Evolutionary conservation across 2,329 filamentous ascomycete genomes (phyloP).

Genomic region (Penicillium crustosum): DNA sequence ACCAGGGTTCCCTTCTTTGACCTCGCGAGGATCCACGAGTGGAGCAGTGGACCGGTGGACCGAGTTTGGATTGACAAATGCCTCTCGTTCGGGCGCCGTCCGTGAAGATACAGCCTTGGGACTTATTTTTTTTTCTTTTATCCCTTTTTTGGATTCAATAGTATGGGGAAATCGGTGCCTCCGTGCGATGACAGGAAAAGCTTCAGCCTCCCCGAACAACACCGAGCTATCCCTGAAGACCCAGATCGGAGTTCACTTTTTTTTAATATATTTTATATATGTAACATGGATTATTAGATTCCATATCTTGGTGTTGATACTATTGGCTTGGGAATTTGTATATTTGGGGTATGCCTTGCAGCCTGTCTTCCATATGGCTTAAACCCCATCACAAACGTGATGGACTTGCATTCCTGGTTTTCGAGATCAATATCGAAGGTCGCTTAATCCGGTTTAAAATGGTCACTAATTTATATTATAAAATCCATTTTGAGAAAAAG

Average conservation of each 20-base stretch:
- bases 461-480: neutral
- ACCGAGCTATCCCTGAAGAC: constrained; percentile 6
- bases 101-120: constrained; percentile 2
- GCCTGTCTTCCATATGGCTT: neutral
- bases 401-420: neutral
- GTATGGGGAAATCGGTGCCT: constrained; percentile 12
- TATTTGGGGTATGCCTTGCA: constrained; percentile 1
- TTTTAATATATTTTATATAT: neutral
- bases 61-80: constrained; percentile 21
- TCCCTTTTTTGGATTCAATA: constrained; percentile 7
- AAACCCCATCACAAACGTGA: neutral
- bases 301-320: neutral
- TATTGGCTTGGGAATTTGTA: neutral
- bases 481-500: neutral
- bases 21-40: neutral
- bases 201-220: constrained; percentile 11
- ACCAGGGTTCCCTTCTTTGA: constrained; percentile 9
- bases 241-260: neutral
- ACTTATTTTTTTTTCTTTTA: neutral
- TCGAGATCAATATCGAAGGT: neutral
- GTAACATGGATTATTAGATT: neutral
- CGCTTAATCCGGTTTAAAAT: neutral
- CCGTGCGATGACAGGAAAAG: constrained; percentile 3
- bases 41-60: constrained; percentile 3
- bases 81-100: neutral